Evolutionary conservation across 176 grass and related monocot species (phyloP).

Genomic region (Oryza meyeriana): DNA sequence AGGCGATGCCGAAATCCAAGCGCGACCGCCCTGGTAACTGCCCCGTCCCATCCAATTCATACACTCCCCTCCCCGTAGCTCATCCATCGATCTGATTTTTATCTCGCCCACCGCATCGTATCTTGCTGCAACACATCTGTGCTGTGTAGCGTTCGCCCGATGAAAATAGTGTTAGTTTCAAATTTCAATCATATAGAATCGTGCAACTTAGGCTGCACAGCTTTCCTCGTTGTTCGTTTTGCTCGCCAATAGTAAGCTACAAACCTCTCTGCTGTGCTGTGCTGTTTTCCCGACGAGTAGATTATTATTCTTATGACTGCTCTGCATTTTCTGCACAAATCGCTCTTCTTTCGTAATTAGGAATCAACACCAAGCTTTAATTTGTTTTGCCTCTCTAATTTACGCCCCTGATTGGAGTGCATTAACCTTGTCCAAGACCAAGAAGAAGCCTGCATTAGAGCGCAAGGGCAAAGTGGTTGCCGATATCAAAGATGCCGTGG

Average conservation of each 20-base stretch:
- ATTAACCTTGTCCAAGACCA: constrained; percentile 85
- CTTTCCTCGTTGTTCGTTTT: neutral
- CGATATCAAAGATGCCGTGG: constrained; percentile 62
- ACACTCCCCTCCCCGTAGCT: neutral
- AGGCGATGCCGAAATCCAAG: neutral
- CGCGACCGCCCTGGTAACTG: neutral
- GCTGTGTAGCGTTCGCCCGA: no score
- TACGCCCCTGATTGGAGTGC: neutral
- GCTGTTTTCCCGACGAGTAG: neutral
- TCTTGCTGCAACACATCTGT: neutral
- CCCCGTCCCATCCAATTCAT: neutral
- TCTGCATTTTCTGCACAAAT: neutral
- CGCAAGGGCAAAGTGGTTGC: constrained; percentile 76
- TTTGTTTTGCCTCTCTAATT: neutral
- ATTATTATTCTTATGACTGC: no score
- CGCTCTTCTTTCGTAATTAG: neutral
- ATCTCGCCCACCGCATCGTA: neutral
- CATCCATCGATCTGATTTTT: neutral
- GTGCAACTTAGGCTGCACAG: neutral
- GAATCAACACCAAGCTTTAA: neutral
- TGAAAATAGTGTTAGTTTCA: no score
- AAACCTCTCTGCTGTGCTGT: neutral
- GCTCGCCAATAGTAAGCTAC: neutral
- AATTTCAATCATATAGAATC: neutral
- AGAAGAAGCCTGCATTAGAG: constrained; percentile 64